These are phyloP conservation scores for Cyathus striatus DNA, from an alignment of 768 basidiomycete species.

Conservation along the genomic window DNA sequence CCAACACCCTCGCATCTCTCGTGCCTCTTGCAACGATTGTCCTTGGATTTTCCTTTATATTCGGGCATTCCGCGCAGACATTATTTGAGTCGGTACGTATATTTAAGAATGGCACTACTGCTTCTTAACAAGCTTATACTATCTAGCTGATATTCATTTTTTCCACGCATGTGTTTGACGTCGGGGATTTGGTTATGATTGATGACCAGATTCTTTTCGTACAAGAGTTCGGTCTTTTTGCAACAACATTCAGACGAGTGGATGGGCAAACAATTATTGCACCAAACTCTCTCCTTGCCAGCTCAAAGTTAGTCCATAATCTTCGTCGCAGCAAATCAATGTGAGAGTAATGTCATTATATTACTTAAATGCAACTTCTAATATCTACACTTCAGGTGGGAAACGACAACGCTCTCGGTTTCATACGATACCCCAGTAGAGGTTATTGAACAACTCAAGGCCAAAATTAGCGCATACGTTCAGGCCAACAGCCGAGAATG, in stretches of 20 bases:
- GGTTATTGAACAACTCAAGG: conserved; percentile 58
- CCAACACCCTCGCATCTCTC: conserved; percentile 62
- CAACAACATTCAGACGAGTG: conserved; percentile 74
- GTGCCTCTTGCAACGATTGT: conserved; percentile 78
- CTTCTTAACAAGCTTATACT: conserved; percentile 2
- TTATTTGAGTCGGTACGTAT: conserved; percentile 68
- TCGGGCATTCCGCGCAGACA: conserved; percentile 75
- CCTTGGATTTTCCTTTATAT: conserved; percentile 82
- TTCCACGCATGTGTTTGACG: conserved; percentile 82
- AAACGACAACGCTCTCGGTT: conserved; percentile 61
- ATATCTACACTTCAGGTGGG: conserved; percentile 39
- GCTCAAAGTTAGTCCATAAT: conserved; percentile 74
- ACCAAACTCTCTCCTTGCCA: conserved; percentile 68
- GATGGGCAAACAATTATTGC: conserved; percentile 80
- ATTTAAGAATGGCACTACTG: too few relatives aligned
- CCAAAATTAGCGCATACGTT: conserved; percentile 57
- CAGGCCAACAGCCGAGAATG: conserved; percentile 66
- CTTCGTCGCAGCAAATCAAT: conserved; percentile 70
- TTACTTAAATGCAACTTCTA: background rate
- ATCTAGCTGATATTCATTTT: conserved; percentile 79
- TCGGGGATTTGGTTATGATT: conserved; percentile 79
- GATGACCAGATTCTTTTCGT: conserved; percentile 68
- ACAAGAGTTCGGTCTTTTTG: conserved; percentile 75
- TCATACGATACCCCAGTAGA: conserved; percentile 70
- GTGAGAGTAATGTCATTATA: conserved; percentile 30